Evolutionary conservation across 2,329 filamentous ascomycete genomes (phyloP), one percentile per base, ranked within the genome.

Genomic region (Fusarium oligoseptatum): DNA sequence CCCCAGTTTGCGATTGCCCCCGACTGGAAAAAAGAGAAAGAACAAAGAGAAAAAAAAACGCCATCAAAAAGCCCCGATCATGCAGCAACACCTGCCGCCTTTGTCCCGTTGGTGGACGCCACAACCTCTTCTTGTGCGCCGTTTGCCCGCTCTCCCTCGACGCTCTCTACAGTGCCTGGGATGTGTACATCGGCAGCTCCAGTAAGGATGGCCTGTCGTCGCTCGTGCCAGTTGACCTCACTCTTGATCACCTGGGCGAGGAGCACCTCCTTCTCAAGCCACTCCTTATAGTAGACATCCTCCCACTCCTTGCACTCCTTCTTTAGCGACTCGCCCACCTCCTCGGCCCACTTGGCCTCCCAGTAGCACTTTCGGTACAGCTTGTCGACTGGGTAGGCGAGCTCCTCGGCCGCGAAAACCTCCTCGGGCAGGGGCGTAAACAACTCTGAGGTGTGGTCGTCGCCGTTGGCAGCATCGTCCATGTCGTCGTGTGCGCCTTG

Each of bases 221-320:
- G 86, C 66, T 88, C 85, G 76, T 91, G 89, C 84, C 92, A 91
- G 80, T 92, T 90, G 37, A 90, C 86, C 81, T 96, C 94, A 77
- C 86, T 88, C 77, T 88, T 83, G 76, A 94, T 88, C 36, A 93
- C 88, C 79, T 95, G 94, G 67, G 94, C 90, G n/a, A 97, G 83
- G 20, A 96, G 82, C 34, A 94, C 88, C 82, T 97, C 94, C 82
- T 96, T 96, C 82, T 94, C 91, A 15, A 91, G 85, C 94, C 94
- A 97, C 80, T 95, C 93, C 71, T 91, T 87, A 80, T 90, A 90
- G 82, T 93, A 92, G 14, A 87, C 78, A 39, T 89, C 89, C 81
- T 96, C 93, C 81, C 93, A 88, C 50, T 85, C 84, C 73, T 92
- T 90, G 75, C 91, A 90, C 81, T 95, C 92, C 64, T 85, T 86